Evolutionary conservation across 257 asterid genomes (phyloP).

Genomic region (Salvia rosmarinus): DNA sequence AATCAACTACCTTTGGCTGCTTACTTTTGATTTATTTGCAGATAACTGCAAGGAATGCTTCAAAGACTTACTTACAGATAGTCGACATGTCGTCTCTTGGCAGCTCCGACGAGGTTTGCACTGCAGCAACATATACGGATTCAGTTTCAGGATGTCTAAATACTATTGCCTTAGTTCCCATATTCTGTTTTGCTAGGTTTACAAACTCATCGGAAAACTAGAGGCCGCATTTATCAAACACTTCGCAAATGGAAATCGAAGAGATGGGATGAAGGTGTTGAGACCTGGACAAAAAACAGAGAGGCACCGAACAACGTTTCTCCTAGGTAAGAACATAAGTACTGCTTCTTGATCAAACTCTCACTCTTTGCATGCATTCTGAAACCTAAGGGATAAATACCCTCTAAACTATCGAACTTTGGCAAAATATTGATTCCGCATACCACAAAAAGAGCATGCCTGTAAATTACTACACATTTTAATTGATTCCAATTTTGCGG

Average conservation of each 20-base stretch:
- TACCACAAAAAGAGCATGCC: no score
- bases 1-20: background rate
- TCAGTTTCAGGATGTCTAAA: background rate
- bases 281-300: constrained; percentile 56
- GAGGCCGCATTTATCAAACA: constrained; percentile 66
- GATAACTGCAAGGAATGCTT: constrained; percentile 75
- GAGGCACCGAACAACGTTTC: constrained; percentile 61
- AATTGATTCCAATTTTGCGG: no score
- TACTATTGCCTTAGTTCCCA: background rate
- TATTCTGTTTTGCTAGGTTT: constrained; percentile 42
- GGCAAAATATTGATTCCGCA: no score
- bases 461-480: no score
- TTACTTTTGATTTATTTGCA: constrained; percentile 27
- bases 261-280: constrained; percentile 60
- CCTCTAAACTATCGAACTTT: no score
- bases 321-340: constrained; percentile 45
- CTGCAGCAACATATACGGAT: background rate
- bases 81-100: constrained; percentile 65
- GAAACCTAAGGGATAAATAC: no score
- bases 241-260: constrained; percentile 65
- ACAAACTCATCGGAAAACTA: constrained; percentile 49
- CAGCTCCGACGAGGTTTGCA: constrained; percentile 66
- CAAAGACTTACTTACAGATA: constrained; percentile 60
- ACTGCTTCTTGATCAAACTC: background rate
- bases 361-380: background rate